These are phyloP conservation scores for Aspergillus haitiensis DNA, from an alignment of 495 filamentous ascomycete genomes.

Conservation along the genomic window DNA sequence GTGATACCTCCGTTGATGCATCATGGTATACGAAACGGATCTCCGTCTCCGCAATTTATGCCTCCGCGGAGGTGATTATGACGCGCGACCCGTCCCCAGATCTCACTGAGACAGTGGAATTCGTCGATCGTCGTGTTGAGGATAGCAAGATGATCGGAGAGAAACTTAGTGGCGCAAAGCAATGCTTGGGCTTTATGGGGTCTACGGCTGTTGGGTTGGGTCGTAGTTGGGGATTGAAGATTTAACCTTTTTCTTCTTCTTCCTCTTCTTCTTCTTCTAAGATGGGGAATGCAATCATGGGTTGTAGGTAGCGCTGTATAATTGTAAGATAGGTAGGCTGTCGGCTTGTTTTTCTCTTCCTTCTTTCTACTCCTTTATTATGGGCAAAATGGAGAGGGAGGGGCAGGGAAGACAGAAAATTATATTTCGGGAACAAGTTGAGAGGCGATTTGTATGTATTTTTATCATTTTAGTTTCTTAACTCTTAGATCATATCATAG, in stretches of 20 bases:
- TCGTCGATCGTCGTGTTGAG: conserved; percentile 72
- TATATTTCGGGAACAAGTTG: too few relatives aligned
- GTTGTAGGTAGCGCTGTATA: not conserved
- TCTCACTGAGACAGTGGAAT: conserved; percentile 72
- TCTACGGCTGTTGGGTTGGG: conserved; percentile 48
- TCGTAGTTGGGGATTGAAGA: conserved; percentile 51
- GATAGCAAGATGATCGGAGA: conserved; percentile 62
- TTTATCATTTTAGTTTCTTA: not conserved
- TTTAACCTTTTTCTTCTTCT: conserved; percentile 24
- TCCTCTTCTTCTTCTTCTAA: not conserved
- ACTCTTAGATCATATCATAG: not conserved
- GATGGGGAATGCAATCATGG: not conserved
- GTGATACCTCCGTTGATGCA: conserved; percentile 76
- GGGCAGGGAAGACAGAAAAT: too few relatives aligned
- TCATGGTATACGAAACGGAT: conserved; percentile 91
- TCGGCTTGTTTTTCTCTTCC: not conserved
- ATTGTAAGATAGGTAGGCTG: not conserved
- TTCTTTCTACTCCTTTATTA: too few relatives aligned
- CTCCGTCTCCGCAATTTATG: conserved; percentile 75
- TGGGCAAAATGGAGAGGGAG: too few relatives aligned
- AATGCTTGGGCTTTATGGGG: conserved; percentile 79
- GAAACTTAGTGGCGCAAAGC: conserved; percentile 57
- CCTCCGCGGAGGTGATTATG: conserved; percentile 87
- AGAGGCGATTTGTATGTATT: not conserved
- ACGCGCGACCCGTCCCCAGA: conserved; percentile 72